Evolutionary conservation across 805 yeast genomes (phyloP).

Genomic region (Wickerhamiella sorbophila): DNA sequence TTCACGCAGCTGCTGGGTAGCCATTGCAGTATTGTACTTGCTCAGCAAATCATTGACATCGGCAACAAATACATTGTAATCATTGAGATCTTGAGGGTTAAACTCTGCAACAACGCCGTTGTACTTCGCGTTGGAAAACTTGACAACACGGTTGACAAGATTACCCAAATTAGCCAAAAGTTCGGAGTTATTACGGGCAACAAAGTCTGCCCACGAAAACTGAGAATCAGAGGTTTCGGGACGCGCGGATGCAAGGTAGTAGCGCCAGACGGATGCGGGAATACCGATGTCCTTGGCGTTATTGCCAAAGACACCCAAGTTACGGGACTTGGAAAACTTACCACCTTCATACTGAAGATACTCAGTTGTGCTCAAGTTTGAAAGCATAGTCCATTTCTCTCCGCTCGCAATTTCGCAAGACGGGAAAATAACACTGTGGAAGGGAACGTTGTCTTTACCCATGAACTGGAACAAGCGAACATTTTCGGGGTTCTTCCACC

Average conservation of each 20-base stretch:
- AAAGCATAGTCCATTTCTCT: constrained; percentile 79
- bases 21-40: constrained; percentile 58
- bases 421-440: constrained; percentile 98
- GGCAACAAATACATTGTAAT: constrained; percentile 22
- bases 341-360: constrained; percentile 97
- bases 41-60: constrained; percentile 52
- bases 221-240: constrained; percentile 95
- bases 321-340: constrained; percentile 95
- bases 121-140: constrained; percentile 80
- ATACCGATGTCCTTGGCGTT: constrained; percentile 90
- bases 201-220: constrained; percentile 95
- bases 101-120: constrained; percentile 76
- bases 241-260: constrained; percentile 78
- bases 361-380: constrained; percentile 88
- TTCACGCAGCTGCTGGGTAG: constrained; percentile 55
- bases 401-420: constrained; percentile 78
- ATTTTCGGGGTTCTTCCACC: constrained; percentile 94
- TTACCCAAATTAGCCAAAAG: constrained; percentile 92
- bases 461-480: constrained; percentile 88
- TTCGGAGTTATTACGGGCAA: constrained; percentile 83
- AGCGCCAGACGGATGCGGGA: constrained; percentile 93
- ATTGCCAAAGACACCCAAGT: constrained; percentile 96
- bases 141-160: constrained; percentile 85
- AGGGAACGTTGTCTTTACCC: constrained; percentile 99
- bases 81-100: constrained; percentile 36